Base-by-base conservation (phyloP, 108 stramenopile species). In the Pseudonitzschia multiseries region DNA sequence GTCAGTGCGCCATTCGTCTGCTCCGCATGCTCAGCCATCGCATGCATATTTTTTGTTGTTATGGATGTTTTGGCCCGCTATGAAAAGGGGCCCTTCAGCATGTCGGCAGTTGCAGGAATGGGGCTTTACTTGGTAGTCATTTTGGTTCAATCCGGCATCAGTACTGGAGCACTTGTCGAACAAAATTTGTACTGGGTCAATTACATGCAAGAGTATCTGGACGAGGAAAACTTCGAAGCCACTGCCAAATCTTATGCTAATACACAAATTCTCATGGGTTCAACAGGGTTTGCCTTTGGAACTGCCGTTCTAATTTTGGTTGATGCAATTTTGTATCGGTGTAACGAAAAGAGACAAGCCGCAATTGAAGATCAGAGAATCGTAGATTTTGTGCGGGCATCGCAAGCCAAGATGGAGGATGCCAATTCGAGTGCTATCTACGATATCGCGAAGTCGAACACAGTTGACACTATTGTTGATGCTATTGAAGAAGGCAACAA, bases 141-240 rank as follows among this genome's bases (percentile, higher is more conserved):
- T 32, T 48, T 68, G 67, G 28, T 68, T 21, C 67, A 68, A 31
- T 36, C 67, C 10, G 67, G 50, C 20, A 68, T 68, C 46, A 52
- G 50, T 28, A 52, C 51, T 8, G 51, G 46, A 5, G 67, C 67
- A 26, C 0, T 68, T 44, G 51, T 52, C 0, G 67, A 52, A 28
- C 67, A 68, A 52, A 68, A n/a, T 31, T 5, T 52, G 8, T 68
- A 68, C n/a, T 68, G 67, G 67, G 67, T 68, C 21, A 40, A 68
- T 17, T 68, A 68, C 67, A 52, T 68, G 31, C 67, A 68, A 48
- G 46, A 68, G 10, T 52, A 52, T 32, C 50, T 68, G 28, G 67
- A 68, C 46, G 18, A 62, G 32, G 33, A 40, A 21, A 28, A 33
- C 10, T 62, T 62, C 36, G 33, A 62, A 0, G 61, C 8, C 5